Evolutionary conservation across 305 asterid genomes (phyloP), one percentile per base, ranked within the genome.

Genomic region (Ilex paraguariensis): DNA sequence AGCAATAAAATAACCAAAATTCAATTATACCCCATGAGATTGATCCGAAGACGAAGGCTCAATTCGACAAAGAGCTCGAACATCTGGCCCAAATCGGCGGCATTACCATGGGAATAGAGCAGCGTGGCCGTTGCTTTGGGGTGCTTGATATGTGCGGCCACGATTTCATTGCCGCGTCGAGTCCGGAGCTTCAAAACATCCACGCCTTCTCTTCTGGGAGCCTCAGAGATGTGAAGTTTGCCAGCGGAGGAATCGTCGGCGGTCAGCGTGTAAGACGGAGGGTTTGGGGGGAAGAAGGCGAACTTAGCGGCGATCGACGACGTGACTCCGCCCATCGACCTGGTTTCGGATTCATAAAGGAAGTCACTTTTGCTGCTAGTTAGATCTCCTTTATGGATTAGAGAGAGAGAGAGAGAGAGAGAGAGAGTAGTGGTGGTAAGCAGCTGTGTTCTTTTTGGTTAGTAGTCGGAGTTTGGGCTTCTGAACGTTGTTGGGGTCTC

Each of bases 61-160:
- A 52, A 52, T 16, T 52, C 56, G 30, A 52, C 56, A 21, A 5
- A 52, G 21, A 52, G 56, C 32, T 14, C 56, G n/a, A 52, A 52
- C 56, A 52, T 52, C 56, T 52, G 31, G 30, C 56, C 56, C 56
- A 52, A 52, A 52, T 52, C 56, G 56, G 56, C 56, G 56, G 56
- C 56, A 52, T 52, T 52, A 52, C 56, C 56, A 10, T 52, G 56
- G 11, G 56, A 52, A 17, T 52, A 52, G 28, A 52, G 56, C 21
- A 52, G 11, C 7, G 56, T 52, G 30, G 56, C 31, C 30, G 56
- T 14, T 6, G n/a, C 21, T 17, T 52, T 52, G 10, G 10, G 56
- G 56, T 52, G 56, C 56, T 15, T 52, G 56, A 52, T 17, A 15
- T 52, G 56, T 7, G n/a, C 5, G 30, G 56, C 56, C 28, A 17